Evolutionary conservation across 495 filamentous ascomycete genomes (phyloP).

Genomic region (Penicillium parvum): DNA sequence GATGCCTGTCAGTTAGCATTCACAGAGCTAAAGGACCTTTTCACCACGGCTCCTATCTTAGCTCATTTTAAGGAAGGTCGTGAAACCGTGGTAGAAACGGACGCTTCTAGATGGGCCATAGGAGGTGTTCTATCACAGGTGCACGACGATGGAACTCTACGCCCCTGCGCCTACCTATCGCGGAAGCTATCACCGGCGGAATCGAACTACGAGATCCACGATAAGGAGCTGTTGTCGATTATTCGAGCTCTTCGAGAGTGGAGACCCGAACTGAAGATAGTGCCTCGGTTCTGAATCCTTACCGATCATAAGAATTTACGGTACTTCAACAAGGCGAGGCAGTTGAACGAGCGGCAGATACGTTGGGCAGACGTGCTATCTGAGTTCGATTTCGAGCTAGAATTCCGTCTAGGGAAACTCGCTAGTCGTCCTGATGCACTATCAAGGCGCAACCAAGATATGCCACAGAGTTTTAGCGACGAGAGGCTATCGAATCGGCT

Average conservation of each 20-base stretch:
- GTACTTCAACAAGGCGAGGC: not conserved
- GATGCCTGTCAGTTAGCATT: constrained; percentile 4
- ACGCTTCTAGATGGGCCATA: constrained; percentile 5
- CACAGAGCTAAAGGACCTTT: constrained; percentile 4
- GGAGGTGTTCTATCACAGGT: constrained; percentile 8
- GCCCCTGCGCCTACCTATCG: constrained; percentile 21
- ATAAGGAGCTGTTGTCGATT: constrained; percentile 27
- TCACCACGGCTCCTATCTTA: not conserved
- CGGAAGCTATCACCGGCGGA: constrained; percentile 22
- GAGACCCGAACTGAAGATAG: constrained; percentile 8
- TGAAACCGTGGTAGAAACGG: constrained; percentile 9
- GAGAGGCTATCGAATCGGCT: not conserved
- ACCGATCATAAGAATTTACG: not conserved
- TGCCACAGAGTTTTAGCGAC: not conserved
- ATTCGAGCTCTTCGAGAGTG: constrained; percentile 26
- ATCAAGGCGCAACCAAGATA: not conserved
- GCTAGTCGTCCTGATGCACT: not conserved
- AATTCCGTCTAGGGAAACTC: not conserved
- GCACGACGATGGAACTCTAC: not conserved
- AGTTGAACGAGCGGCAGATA: not conserved
- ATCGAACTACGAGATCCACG: constrained; percentile 29
- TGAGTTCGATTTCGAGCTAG: not conserved
- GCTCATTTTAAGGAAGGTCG: constrained; percentile 4
- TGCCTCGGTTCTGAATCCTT: not conserved
- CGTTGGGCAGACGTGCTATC: not conserved